Evolutionary conservation across 2,329 filamentous ascomycete species (phyloP), one percentile per base, ranked within the genome.

Genomic region (Claviceps sp.): DNA sequence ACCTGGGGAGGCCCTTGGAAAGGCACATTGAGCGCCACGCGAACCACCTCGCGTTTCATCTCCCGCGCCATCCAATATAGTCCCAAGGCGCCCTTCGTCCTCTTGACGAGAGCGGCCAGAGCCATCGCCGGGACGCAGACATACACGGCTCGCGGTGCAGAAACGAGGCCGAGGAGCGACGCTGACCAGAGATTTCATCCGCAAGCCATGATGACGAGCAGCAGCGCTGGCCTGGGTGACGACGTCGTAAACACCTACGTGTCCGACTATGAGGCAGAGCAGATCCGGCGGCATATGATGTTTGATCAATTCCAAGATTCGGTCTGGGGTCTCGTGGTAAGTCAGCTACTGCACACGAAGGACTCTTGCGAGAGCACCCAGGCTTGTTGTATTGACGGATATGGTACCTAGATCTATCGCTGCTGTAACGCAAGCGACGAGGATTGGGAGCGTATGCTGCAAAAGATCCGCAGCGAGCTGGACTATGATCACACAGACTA

Each of bases 301-400:
- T 43, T 39, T 40, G 30, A 5, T 14, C 22, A 43, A 19, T 43
- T 50, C 22, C 40, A 41, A 24, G 48, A 50, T 37, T 43, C 48
- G 16, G 41, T 16, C 48, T 50, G 48, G 48, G 48, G 48, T 22
- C 43, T 50, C 26, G 48, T 50, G 39, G 40, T 50, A 43, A 50
- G 48, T 34, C 47, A 16, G 10, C 24, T 26, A 26, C 24, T 7
- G 6, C 24, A 26, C 5, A 24, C 22, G 5, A 24, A 24, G 22
- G 22, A 24, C 22, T 5, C 22, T 24, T 24, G 5, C 10, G 30
- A 34, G 3, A 2, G 47, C 26, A 17, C 37, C 17, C 26, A 48
- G 34, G 37, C 22, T 16, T 19, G 24, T 22, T 38, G 11, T 7
- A 37, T 30, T 49, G 47, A 50, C 48, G 41, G 2, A 22, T 22